These are phyloP conservation scores for Helianthus tuberosus DNA, from an alignment of 129 eudicot genomes.

Conservation along the genomic window DNA sequence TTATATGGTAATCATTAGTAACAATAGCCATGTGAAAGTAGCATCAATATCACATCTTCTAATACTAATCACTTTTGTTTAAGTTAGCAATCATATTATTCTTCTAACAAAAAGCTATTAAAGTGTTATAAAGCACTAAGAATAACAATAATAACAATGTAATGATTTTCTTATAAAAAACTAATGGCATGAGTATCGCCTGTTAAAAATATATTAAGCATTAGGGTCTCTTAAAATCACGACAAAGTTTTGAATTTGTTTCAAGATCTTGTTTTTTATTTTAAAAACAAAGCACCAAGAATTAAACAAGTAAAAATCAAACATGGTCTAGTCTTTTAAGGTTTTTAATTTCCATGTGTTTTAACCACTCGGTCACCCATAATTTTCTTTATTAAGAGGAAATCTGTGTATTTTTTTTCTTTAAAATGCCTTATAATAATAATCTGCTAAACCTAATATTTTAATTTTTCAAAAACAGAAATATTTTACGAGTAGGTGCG, in stretches of 20 bases:
- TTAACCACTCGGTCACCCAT: constrained; percentile 2
- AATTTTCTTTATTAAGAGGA: background rate
- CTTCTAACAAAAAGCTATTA: background rate
- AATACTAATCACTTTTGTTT: background rate
- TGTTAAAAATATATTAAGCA: background rate
- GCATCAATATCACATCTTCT: background rate
- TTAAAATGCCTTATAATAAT: background rate
- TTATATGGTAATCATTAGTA: background rate
- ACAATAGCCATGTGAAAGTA: background rate
- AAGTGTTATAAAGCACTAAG: background rate
- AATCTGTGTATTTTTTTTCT: background rate
- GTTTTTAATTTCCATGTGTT: background rate
- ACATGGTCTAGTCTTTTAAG: background rate
- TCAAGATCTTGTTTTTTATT: background rate
- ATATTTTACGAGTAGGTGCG: background rate
- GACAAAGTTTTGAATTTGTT: constrained; percentile 4
- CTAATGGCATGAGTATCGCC: background rate
- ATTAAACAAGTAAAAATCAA: background rate
- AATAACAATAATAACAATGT: background rate
- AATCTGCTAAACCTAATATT: background rate
- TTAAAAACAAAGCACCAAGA: background rate
- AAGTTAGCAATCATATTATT: background rate
- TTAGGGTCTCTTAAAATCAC: background rate
- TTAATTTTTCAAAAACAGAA: background rate
- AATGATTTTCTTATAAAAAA: background rate